Conservation (phyloP, 2,329 filamentous ascomycete species). For the Lachnellula suecica region DNA sequence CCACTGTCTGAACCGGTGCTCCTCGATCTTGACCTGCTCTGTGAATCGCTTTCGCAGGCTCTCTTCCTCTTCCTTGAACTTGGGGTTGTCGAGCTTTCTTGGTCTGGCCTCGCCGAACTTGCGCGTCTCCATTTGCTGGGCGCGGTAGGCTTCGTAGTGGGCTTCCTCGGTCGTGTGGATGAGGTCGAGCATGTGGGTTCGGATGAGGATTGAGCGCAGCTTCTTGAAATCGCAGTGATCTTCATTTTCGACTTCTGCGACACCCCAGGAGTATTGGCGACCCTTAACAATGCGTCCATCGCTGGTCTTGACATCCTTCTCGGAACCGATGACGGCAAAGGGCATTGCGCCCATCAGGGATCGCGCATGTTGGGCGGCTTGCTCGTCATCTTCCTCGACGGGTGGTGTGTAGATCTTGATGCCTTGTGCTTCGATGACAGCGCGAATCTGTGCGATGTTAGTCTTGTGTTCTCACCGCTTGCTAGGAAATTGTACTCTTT, state of each 20-base stretch:
- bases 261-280: conserved; percentile 98
- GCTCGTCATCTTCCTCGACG: conserved; percentile 96
- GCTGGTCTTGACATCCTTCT: conserved; percentile 97
- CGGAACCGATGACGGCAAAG: conserved; percentile 96
- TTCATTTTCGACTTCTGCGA: conserved; percentile 99
- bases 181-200: conserved; percentile 98
- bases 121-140: conserved; percentile 99
- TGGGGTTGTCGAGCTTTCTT: conserved; percentile 98
- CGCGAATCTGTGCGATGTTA: conserved; percentile 68
- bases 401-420: conserved; percentile 99
- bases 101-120: conserved; percentile 98
- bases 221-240: conserved; percentile 99
- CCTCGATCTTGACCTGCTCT: conserved; percentile 99
- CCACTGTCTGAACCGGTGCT: conserved; percentile 98
- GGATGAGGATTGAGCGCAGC: conserved; percentile 96
- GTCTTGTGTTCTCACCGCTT: conserved; percentile 12
- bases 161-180: conserved; percentile 99
- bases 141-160: conserved; percentile 98
- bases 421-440: conserved; percentile 95
- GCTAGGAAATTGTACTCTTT: conserved; percentile 63
- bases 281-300: conserved; percentile 98
- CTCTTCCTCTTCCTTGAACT: conserved; percentile 99
- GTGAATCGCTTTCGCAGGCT: conserved; percentile 98
- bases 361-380: conserved; percentile 90
- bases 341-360: conserved; percentile 96